These are phyloP conservation scores for Flaveria bidentis DNA, from an alignment of 129 eudicot genomes.

Conservation along the genomic window DNA sequence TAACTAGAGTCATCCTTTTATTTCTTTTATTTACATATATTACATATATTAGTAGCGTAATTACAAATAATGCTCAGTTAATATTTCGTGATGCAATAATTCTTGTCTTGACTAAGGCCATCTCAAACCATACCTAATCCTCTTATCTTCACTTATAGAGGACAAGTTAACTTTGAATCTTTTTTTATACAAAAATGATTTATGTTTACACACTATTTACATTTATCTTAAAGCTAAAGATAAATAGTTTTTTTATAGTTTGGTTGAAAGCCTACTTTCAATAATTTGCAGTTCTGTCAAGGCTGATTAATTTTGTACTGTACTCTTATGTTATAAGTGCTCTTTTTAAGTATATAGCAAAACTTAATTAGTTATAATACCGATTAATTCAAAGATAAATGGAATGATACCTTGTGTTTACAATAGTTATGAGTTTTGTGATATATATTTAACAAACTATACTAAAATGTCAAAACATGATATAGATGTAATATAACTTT, in stretches of 20 bases:
- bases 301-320: not conserved
- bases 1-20: not conserved
- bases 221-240: not conserved
- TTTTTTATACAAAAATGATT: not conserved
- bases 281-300: not conserved
- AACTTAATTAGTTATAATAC: not conserved
- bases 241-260: not conserved
- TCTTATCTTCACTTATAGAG: not conserved
- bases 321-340: not conserved
- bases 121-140: not conserved
- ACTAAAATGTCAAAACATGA: not conserved
- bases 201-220: not conserved
- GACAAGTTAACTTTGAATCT: not conserved
- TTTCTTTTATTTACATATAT: not conserved
- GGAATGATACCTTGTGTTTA: not conserved
- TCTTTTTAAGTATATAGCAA: not conserved
- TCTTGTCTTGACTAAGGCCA: constrained; percentile 7
- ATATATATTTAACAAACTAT: not conserved
- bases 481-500: not conserved
- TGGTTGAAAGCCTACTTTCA: no score
- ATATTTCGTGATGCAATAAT: not conserved
- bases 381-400: not conserved
- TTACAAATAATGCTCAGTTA: not conserved
- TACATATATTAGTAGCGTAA: not conserved
- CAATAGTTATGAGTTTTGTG: not conserved